Percentiles rank a stretch among this genome's conserved stretches.
Conservation (phyloP, 2,329 filamentous ascomycete genomes). For the Keithomyces neogunnii region DNA sequence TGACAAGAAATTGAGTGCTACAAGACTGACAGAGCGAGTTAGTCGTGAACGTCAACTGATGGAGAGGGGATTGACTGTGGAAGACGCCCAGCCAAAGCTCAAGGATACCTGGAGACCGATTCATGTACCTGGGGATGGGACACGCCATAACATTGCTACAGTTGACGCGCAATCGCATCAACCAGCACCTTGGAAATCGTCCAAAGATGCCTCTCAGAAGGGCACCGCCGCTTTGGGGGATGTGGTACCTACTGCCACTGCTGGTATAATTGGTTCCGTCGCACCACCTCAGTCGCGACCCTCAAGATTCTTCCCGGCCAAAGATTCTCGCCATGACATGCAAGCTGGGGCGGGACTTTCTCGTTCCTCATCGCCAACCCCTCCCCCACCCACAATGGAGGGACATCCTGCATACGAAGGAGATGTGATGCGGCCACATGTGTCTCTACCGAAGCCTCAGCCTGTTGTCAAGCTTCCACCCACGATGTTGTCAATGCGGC, state of each 20-base stretch:
- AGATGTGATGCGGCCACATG: conserved; percentile 54
- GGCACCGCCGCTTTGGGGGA: conserved; percentile 14
- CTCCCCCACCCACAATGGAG: conserved; percentile 62
- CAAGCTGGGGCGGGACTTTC: conserved; percentile 25
- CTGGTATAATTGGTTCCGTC: conserved; percentile 21
- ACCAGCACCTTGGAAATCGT: conserved; percentile 20
- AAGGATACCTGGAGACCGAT: conserved; percentile 47
- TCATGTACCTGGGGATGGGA: conserved; percentile 27
- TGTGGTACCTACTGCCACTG: conserved; percentile 11
- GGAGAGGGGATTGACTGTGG: conserved; percentile 34
- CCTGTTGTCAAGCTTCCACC: conserved; percentile 79
- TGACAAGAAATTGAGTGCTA: conserved; percentile 35
- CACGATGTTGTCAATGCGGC: conserved; percentile 18
- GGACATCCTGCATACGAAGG: conserved; percentile 67
- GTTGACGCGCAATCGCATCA: conserved; percentile 20
- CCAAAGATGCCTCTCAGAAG: conserved; percentile 18
- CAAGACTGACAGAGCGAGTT: conserved; percentile 28
- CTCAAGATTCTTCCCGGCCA: conserved; percentile 55
- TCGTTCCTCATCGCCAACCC: conserved; percentile 52
- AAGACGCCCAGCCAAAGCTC: conserved; percentile 38
- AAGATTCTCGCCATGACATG: conserved; percentile 37
- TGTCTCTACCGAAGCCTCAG: conserved; percentile 59
- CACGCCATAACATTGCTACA: conserved; percentile 17
- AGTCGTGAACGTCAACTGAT: conserved; percentile 35
- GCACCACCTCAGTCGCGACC: conserved; percentile 37